Evolutionary conservation across 805 yeast species (phyloP), one percentile per base, ranked within the genome.

Genomic region (Starmerella apis): DNA sequence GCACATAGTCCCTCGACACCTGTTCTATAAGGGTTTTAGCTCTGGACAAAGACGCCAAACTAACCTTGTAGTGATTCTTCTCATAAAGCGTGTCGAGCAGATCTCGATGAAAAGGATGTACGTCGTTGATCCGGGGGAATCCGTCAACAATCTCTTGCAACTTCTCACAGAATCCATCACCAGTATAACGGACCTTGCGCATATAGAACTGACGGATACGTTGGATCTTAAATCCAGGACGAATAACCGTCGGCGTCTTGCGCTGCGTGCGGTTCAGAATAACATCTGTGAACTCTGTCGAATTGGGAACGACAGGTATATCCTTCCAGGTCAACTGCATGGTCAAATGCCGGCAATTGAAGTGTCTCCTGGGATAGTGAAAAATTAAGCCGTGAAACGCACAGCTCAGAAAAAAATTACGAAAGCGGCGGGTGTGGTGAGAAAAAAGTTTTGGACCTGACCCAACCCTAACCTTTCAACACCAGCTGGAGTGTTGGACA

Each of bases 311-410:
- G 45, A 94, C 81, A 20, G 97, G 95, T 66, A 90, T 92, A 69
- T 92, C 97, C 71, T 92, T 90, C 97, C 97, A 90, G 43, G 96
- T 82, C 60, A 90, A 79, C 74, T 90, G 97, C 98, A 90, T 92
- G 39, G 19, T 41, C 44, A 4, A n/a, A 14, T 13, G 24, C 23
- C 23, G 24, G 33, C 44, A 41, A 41, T 41, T 41, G 44, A 16
- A 14, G 16, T 23, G 33, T 25, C 33, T 8, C 31, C 33, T 27
- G 33, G n/a, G 22, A n/a, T 14, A 16, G 44, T 41, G 44, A 41
- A 41, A 41, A 41, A 41, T 41, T 41, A 41, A 27, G 44, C 44
- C 31, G 31, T 23, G 31, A 31, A 13, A 25, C 33, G 13, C 33
- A 16, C 43, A 41, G 44, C 33, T 16, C 14, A 25, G 32, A 46